Conservation (phyloP, 768 basidiomycete species). For the Pholiota molesta region DNA sequence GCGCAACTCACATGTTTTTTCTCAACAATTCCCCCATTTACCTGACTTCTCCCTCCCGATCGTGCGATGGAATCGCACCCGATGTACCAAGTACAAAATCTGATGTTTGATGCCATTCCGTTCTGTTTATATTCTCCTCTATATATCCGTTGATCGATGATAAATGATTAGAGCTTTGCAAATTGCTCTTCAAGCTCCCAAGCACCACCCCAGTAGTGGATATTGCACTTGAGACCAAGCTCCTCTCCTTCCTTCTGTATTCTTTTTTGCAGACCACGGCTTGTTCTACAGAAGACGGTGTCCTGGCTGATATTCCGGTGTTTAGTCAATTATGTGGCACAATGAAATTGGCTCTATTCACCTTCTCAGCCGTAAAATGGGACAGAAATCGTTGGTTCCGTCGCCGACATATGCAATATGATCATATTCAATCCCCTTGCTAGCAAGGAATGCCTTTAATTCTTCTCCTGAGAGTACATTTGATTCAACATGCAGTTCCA, state of each 20-base stretch:
- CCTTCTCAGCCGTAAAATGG: conserved; percentile 79
- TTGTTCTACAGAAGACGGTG: conserved; percentile 75
- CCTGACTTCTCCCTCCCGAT: conserved; percentile 15
- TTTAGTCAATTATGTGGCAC: not conserved
- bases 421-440: conserved; percentile 65
- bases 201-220: conserved; percentile 89
- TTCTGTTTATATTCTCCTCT: conserved; percentile 17
- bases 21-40: conserved; percentile 8
- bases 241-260: conserved; percentile 71
- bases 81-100: conserved; percentile 22
- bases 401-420: conserved; percentile 92
- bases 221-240: conserved; percentile 67
- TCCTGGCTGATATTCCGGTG: conserved; percentile 67
- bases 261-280: conserved; percentile 77
- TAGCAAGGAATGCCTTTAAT: conserved; percentile 75
- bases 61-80: conserved; percentile 16
- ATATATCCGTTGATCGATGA: conserved; percentile 28
- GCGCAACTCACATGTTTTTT: conserved; percentile 17
- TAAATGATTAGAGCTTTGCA: conserved; percentile 35
- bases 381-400: conserved; percentile 95
- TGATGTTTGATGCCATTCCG: conserved; percentile 23
- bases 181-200: conserved; percentile 96
- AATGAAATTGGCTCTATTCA: conserved; percentile 31
- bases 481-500: not conserved
- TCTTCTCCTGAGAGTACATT: conserved; percentile 71